A percentile compares a stretch with the other conserved stretches of the same genome.
Conservation (phyloP, 176 grass and related monocot species). For the Rhynchospora tenuis region DNA sequence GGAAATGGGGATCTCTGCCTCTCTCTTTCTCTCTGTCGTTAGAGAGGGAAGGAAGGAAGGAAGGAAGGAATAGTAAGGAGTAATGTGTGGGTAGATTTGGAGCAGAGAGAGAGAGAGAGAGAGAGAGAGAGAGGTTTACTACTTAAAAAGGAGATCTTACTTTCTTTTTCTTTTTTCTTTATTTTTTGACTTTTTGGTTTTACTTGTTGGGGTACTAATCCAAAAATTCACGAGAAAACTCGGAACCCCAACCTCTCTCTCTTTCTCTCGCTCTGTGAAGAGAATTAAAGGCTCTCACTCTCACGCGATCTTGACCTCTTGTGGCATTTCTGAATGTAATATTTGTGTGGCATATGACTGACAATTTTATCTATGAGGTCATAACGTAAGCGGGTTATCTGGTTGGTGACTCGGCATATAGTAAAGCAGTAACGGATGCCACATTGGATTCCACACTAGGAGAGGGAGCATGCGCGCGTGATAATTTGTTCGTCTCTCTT, state of each 20-base stretch:
- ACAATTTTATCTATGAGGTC: neutral
- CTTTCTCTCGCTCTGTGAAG: neutral
- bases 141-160: neutral
- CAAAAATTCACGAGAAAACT: neutral
- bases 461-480: slow-evolving; percentile 22
- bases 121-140: slow-evolving; percentile 7
- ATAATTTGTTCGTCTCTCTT: neutral
- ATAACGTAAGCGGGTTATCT: neutral
- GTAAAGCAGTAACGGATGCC: neutral
- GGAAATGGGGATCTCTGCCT: neutral
- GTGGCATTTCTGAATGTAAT: neutral
- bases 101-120: neutral
- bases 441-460: neutral
- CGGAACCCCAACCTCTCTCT: neutral
- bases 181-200: slow-evolving; percentile 2
- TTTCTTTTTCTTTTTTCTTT: neutral
- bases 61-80: neutral
- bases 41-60: neutral
- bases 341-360: neutral
- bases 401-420: neutral
- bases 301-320: neutral
- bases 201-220: neutral
- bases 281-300: slow-evolving; percentile 13
- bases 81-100: slow-evolving; percentile 46
- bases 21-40: neutral